A percentile compares a stretch with the other conserved stretches of the same genome.
phyloP scores from a whole-genome alignment of 768 basidiomycete species.

The Lactifluus pinguis region DNA sequence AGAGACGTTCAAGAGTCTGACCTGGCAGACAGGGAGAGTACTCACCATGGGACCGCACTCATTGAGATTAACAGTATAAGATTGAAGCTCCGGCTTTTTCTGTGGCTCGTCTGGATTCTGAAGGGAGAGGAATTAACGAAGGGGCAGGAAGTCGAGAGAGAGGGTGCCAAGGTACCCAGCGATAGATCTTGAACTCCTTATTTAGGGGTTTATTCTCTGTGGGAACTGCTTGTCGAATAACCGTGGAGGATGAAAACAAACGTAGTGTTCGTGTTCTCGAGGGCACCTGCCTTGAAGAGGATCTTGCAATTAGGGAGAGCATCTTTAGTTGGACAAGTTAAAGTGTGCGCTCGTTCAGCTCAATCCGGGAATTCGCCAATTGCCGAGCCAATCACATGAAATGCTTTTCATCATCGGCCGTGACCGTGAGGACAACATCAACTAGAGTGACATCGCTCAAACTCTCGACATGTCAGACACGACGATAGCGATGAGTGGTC shows the following conservation, averaged over 20 bases:
- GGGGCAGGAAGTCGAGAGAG: neutral
- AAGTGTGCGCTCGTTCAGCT: neutral
- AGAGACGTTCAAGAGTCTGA: neutral
- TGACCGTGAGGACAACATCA: too few species aligned
- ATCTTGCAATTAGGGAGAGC: constrained; percentile 3
- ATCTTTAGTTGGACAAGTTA: constrained; percentile 20
- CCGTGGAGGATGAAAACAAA: constrained; percentile 26
- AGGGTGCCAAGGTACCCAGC: constrained; percentile 60
- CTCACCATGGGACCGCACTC: constrained; percentile 91
- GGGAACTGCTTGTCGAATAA: constrained; percentile 36
- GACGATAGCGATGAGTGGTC: too few species aligned
- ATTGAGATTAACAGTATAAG: constrained; percentile 86
- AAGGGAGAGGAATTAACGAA: constrained; percentile 1
- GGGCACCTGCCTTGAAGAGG: neutral
- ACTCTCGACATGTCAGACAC: too few species aligned
- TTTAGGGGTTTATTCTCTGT: constrained; percentile 58
- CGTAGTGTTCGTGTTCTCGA: constrained; percentile 4
- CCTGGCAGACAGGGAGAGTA: constrained; percentile 4
- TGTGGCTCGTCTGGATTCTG: constrained; percentile 93
- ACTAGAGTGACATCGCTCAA: too few species aligned
- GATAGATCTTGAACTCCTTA: constrained; percentile 98
- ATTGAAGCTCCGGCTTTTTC: constrained; percentile 84
- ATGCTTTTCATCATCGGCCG: neutral
- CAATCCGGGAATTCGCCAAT: neutral
- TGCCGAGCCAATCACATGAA: neutral